Evolutionary conservation across 352 stramenopile species (phyloP), one percentile per base, ranked within the genome.

Genomic region (Pythium brachiatum): DNA sequence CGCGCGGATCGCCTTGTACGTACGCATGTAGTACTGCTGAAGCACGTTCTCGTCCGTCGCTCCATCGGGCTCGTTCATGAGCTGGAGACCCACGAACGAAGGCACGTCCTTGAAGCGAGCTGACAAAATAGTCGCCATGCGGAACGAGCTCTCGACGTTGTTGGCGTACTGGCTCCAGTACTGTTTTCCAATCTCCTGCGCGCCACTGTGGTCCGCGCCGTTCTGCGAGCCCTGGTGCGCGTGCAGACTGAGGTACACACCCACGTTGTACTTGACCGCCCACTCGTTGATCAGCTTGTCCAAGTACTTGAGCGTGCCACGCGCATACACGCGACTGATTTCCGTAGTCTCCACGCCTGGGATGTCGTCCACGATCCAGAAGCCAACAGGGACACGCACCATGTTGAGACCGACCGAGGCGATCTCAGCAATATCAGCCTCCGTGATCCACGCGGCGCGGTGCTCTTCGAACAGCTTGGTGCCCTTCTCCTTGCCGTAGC

Each of bases 191-290:
- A 62, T 44, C 0, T 57, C 56, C 3, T 60, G n/a, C 38, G 74
- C 73, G 1, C 67, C 56, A 29, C 73, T 88, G 50, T 86, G 75
- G 54, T 85, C 78, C 56, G 68, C 71, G 11, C 78, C 76, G 29
- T 89, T 89, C 62, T 89, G 78, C 3, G 76, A 86, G 9, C 78
- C 75, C 23, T 77, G 64, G 50, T 86, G 76, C 1, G 75, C 64
- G 56, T 87, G 79, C 11, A 87, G 67, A 44, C 77, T 87, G 16
- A 88, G 56, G 51, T 86, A 69, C 9, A 89, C 79, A 1, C 77
- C 68, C 5, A 87, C 11, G 39, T 87, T 82, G 68, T 83, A 75
- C 66, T 75, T 75, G 38, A 72, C 50, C 15, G 68, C 76, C 80
- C 78, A 89, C 1, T 66, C 43, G 58, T 74, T 75, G 53, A 88